phyloP scores from a whole-genome alignment of 169 alveolate species.

The Theileria annulata region DNA sequence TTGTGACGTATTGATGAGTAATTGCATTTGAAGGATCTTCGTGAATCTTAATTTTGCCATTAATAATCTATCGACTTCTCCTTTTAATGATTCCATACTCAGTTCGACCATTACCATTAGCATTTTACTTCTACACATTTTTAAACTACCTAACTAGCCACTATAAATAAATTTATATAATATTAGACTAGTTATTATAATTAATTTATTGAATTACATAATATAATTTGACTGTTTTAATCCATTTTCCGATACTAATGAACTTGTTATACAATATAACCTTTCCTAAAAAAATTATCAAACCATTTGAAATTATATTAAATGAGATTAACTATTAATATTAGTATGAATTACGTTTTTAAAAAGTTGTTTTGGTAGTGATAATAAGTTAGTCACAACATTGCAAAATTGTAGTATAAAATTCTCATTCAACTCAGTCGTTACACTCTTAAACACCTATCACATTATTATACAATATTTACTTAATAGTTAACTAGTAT shows the following conservation, averaged over 20 bases:
- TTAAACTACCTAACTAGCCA: neutral
- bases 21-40: conserved; percentile 50
- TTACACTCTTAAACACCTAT: conserved; percentile 38
- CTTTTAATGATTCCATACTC: conserved; percentile 46
- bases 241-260: conserved; percentile 58
- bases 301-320: neutral
- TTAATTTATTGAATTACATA: neutral
- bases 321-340: neutral
- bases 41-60: conserved; percentile 63
- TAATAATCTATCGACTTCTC: conserved; percentile 45
- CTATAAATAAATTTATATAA: no score
- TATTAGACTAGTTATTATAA: no score
- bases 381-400: conserved; percentile 57
- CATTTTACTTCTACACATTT: conserved; percentile 21
- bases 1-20: neutral
- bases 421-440: conserved; percentile 34
- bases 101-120: conserved; percentile 50
- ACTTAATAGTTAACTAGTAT: no score
- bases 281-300: conserved; percentile 24
- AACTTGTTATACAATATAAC: conserved; percentile 47
- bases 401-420: conserved; percentile 51
- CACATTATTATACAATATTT: conserved; percentile 11
- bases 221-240: conserved; percentile 43
- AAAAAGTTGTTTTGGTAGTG: conserved; percentile 53
- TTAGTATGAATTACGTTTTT: conserved; percentile 8